Evolutionary conservation across 257 asterid genomes (phyloP).

Genomic region (Lantana camara): DNA sequence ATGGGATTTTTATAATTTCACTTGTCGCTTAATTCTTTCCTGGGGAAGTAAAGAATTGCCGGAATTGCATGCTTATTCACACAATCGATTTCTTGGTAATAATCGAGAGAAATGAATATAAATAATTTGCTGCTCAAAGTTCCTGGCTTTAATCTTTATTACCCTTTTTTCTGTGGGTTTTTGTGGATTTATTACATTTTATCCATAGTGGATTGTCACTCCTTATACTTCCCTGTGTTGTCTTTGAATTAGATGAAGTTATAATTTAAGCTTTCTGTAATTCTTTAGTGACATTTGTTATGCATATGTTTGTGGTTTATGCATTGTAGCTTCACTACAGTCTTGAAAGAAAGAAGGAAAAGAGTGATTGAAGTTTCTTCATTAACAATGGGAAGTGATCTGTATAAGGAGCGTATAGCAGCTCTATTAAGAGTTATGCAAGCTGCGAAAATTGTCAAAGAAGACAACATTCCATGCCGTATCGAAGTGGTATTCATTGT

Average conservation of each 20-base stretch:
- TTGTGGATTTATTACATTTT: background rate
- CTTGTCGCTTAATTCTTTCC: background rate
- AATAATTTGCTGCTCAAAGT: background rate
- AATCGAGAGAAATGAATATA: no score
- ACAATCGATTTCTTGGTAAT: background rate
- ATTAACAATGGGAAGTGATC: constrained; percentile 43
- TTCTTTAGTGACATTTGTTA: background rate
- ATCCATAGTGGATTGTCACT: background rate
- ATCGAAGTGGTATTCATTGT: constrained; percentile 67
- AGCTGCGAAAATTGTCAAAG: constrained; percentile 41
- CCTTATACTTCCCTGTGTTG: background rate
- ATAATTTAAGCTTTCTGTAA: background rate
- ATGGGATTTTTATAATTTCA: constrained; percentile 16
- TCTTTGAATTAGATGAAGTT: constrained; percentile 5
- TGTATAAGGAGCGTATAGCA: constrained; percentile 41
- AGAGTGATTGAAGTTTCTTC: background rate
- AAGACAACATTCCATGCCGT: constrained; percentile 63
- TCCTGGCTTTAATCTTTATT: background rate
- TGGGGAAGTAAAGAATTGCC: constrained; percentile 8
- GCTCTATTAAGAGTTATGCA: constrained; percentile 51
- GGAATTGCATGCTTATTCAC: background rate
- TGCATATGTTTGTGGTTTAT: constrained; percentile 17
- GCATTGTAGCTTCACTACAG: background rate
- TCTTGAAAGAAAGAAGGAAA: constrained; percentile 20
- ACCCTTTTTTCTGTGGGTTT: background rate